Conservation (phyloP, 73 alveolate species). For the Paramecium primaurelia region DNA sequence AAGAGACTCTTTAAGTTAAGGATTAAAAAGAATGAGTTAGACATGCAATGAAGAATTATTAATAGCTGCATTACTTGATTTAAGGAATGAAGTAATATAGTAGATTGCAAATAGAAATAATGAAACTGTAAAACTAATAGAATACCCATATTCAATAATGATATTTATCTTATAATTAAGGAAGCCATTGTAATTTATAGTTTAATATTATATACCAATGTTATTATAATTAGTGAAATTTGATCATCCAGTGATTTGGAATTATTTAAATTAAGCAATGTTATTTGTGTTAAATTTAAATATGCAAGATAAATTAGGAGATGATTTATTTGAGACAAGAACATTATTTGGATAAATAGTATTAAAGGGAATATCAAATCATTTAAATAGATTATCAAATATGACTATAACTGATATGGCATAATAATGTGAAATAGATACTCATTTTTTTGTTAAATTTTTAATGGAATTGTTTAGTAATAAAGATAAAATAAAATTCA, state of each 20-base stretch:
- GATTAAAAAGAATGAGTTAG: neutral
- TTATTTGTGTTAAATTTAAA: neutral
- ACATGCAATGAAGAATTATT: neutral
- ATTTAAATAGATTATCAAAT: neutral
- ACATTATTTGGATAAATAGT: neutral
- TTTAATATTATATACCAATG: neutral
- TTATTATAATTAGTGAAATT: neutral
- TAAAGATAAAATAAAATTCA: neutral
- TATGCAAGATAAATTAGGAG: neutral
- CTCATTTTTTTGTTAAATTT: neutral
- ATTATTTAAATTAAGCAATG: neutral
- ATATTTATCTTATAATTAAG: neutral
- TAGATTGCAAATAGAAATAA: neutral
- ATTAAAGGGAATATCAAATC: neutral
- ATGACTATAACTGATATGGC: neutral
- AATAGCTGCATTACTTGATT: neutral
- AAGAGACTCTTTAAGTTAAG: constrained; percentile 16
- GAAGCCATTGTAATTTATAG: neutral
- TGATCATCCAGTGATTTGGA: constrained; percentile 37
- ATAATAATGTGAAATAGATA: neutral
- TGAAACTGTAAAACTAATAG: constrained; percentile 22
- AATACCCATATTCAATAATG: constrained; percentile 22
- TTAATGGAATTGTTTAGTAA: neutral
- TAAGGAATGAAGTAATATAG: neutral
- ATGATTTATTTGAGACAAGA: neutral